Percentiles rank a stretch among this genome's conserved stretches.
Conservation (phyloP, 148 eudicot genomes). For the Heliosperma pusillum region DNA sequence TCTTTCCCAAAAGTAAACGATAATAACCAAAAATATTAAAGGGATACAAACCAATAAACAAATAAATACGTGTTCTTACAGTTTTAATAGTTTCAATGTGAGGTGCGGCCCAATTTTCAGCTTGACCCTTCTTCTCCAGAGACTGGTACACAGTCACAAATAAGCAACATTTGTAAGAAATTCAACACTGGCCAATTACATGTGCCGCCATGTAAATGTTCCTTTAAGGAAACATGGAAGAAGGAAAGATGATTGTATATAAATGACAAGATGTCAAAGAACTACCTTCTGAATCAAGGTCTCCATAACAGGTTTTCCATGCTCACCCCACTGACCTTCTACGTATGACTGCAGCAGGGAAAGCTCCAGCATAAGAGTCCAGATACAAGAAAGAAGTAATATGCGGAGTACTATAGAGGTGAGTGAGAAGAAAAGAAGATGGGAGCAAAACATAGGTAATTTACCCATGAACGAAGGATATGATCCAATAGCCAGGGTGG, state of each 20-base stretch:
- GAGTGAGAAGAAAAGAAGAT: background rate
- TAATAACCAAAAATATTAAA: background rate
- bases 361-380: background rate
- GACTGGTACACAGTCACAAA: conserved; percentile 33
- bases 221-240: background rate
- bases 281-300: conserved; percentile 54
- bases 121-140: conserved; percentile 65
- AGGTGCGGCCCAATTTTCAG: conserved; percentile 77
- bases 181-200: background rate
- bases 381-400: conserved; percentile 12
- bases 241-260: background rate
- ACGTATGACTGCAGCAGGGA: conserved; percentile 48
- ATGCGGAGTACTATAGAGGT: background rate
- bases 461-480: conserved; percentile 50
- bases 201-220: background rate
- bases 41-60: background rate
- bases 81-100: conserved; percentile 65
- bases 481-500: conserved; percentile 84
- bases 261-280: conserved; percentile 20
- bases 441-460: conserved; percentile 3
- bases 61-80: conserved; percentile 40
- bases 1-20: background rate
- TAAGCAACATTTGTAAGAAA: background rate
- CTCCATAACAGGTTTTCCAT: conserved; percentile 80
- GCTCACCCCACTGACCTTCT: conserved; percentile 63